Base-by-base conservation (phyloP, 169 alveolate species). In the Toxoplasma gondii region DNA sequence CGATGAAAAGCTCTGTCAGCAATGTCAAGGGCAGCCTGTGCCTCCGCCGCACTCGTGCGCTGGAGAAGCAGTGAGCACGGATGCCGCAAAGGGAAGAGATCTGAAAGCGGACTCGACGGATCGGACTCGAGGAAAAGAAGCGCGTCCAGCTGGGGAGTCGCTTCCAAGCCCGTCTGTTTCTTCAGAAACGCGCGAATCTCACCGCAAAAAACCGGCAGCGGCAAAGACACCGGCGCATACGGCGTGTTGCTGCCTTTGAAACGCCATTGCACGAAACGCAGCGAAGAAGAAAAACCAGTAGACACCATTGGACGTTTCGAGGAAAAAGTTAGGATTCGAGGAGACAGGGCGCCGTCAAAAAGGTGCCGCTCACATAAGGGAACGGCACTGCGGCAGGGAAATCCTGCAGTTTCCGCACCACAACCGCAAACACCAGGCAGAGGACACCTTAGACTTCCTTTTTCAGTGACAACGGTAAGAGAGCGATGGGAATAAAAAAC, bases 151-250 rank as follows among this genome's bases (percentile, higher is more conserved):
- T 83, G 70, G 34, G 94, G 87, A 2, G 81, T 49, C 5, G 88
- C 90, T 64, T 69, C 88, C 24, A 91, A 78, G 5, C 88, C 88
- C 83, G 54, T 88, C 64, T 88, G 84, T 69, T 7, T 53, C 92
- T 88, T 88, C 41, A 88, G 83, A 31, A 34, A 53, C 17, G 64
- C 83, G 58, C 92, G 92, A 17, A 88, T 10, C 83, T 88, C 92
- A 9, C 92, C 94, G 67, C 94, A 91, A 27, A 86, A 91, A 36
- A 91, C 94, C 4, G 94, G 94, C 34, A 91, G 88, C 0, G 88
- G 69, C 80, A 91, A 36, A 0, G 78, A 84, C 31, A 74, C 81
- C 16, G 94, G 58, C 54, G 70, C 16, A 1, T 69, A 43, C 78
- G 78, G 49, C 78, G 94, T 91, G 49, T 58, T 69, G 78, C 88